Conservation (phyloP, 2,329 filamentous ascomycete genomes). For the Ophiosphaerella narmari region DNA sequence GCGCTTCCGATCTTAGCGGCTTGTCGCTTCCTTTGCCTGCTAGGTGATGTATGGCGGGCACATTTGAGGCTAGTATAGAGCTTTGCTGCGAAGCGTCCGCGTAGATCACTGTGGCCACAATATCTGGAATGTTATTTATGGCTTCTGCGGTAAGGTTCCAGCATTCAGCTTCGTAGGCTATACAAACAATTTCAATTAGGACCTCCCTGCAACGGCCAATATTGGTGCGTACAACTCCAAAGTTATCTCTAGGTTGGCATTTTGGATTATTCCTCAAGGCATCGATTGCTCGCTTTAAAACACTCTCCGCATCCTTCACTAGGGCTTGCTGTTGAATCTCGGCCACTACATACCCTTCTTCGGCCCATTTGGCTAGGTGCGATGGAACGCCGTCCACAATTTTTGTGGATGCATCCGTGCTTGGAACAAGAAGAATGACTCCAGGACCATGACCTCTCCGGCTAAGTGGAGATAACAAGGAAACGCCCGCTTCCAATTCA, state of each 20-base stretch:
- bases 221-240: background rate
- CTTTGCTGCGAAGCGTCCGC: background rate
- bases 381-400: conserved; percentile 18
- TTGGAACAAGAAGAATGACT: conserved; percentile 11
- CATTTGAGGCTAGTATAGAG: background rate
- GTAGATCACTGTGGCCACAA: conserved; percentile 1
- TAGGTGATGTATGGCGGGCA: conserved; percentile 28
- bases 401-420: conserved; percentile 13
- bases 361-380: conserved; percentile 64
- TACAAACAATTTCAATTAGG: background rate
- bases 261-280: conserved; percentile 6
- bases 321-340: conserved; percentile 14
- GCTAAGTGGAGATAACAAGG: conserved; percentile 7
- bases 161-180: conserved; percentile 8
- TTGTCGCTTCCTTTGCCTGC: conserved; percentile 22
- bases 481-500: conserved; percentile 5
- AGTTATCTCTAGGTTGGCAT: conserved; percentile 4
- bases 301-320: conserved; percentile 1
- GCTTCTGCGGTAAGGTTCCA: conserved; percentile 8
- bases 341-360: conserved; percentile 60
- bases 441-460: conserved; percentile 12
- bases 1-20: conserved; percentile 8
- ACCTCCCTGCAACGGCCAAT: no score
- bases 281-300: conserved; percentile 5
- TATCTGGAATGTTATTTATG: background rate